These are phyloP conservation scores for Gaillardinia entomophila DNA, from an alignment of 805 yeast genomes.

Conservation along the genomic window DNA sequence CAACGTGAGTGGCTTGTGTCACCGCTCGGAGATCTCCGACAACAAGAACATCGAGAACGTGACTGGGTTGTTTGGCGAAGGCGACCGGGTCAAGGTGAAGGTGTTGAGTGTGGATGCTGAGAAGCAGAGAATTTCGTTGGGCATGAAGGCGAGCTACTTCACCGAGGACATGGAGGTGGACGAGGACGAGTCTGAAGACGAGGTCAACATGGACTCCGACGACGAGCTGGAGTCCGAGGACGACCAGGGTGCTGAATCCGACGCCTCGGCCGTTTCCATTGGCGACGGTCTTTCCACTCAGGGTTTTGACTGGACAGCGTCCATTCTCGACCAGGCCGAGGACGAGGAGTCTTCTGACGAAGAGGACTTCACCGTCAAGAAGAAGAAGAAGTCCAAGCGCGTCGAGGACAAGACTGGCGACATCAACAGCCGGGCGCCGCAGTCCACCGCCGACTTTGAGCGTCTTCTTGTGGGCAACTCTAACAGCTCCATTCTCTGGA, in stretches of 20 bases:
- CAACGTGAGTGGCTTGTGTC: conserved; percentile 81
- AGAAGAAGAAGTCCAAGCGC: conserved; percentile 39
- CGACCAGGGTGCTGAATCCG: conserved; percentile 4
- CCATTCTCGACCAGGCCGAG: conserved; percentile 75
- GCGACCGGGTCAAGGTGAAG: conserved; percentile 87
- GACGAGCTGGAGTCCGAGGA: conserved; percentile 10
- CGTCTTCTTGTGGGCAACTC: conserved; percentile 89
- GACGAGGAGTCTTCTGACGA: conserved; percentile 47
- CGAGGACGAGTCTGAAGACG: conserved; percentile 20
- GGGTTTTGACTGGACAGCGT: conserved; percentile 96
- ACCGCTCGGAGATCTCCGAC: conserved; percentile 77
- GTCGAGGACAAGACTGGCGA: conserved; percentile 83
- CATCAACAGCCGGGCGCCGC: conserved; percentile 79
- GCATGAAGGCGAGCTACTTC: conserved; percentile 94
- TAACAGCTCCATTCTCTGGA: conserved; percentile 90
- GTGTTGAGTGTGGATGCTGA: conserved; percentile 55
- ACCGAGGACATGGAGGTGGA: conserved; percentile 26
- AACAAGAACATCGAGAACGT: conserved; percentile 49
- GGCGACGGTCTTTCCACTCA: conserved; percentile 67
- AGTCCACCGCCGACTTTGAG: conserved; percentile 88
- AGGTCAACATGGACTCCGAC: conserved; percentile 9
- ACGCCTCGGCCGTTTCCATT: conserved; percentile 9
- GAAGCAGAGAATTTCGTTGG: conserved; percentile 76
- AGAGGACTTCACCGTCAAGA: conserved; percentile 55
- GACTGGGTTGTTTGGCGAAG: conserved; percentile 68